Conservation (phyloP, 257 asterid species). For the Gardenia jasminoides region DNA sequence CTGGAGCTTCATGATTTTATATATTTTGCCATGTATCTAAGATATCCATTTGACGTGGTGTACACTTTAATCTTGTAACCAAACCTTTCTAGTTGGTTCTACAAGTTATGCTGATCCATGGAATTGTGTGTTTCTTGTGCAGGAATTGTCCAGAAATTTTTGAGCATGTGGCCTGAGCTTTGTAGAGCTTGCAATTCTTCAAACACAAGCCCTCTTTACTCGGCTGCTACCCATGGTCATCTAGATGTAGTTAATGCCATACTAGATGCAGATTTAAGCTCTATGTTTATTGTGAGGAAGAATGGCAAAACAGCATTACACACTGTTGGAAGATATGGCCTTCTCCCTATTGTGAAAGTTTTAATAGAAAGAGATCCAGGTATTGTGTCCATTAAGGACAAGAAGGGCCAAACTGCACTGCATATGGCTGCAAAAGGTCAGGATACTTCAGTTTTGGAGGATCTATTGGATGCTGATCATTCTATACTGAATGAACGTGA, state of each 20-base stretch:
- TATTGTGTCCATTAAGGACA: constrained; percentile 73
- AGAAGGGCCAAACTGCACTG: constrained; percentile 96
- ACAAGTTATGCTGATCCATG: too few relatives aligned
- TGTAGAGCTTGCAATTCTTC: constrained; percentile 83
- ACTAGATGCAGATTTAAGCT: constrained; percentile 70
- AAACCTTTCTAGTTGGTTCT: too few relatives aligned
- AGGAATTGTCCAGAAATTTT: constrained; percentile 67
- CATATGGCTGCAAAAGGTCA: constrained; percentile 99
- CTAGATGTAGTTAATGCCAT: constrained; percentile 77
- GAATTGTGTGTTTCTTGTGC: constrained; percentile 27
- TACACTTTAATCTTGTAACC: too few relatives aligned
- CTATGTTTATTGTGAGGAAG: constrained; percentile 71
- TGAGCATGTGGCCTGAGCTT: constrained; percentile 86
- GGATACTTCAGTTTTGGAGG: constrained; percentile 66
- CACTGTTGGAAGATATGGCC: constrained; percentile 89
- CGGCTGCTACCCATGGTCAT: constrained; percentile 81
- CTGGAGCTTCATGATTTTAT: not conserved
- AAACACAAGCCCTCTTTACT: constrained; percentile 91
- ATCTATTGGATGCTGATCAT: constrained; percentile 70
- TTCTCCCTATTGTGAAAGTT: constrained; percentile 55
- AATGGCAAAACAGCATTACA: constrained; percentile 93
- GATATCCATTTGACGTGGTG: not conserved
- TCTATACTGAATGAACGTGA: constrained; percentile 79
- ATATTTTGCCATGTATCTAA: not conserved
- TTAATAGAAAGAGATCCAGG: constrained; percentile 75